Conservation (phyloP, 805 yeast species). For the Pichia membranifaciens region DNA sequence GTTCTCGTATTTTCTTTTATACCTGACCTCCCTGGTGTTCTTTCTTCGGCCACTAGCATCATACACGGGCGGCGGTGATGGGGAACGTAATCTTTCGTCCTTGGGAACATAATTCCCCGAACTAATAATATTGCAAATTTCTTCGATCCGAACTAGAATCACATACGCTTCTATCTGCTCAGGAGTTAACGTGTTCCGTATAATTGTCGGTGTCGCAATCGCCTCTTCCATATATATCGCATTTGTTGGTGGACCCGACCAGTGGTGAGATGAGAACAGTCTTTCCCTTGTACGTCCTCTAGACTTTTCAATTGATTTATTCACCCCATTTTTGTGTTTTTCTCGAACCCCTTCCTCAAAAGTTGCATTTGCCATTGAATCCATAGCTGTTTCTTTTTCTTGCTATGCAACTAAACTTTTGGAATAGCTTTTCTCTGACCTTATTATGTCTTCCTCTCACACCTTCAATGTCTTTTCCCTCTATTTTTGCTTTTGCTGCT, state of each 20-base stretch:
- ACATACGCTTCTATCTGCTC: conserved; percentile 81
- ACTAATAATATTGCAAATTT: conserved; percentile 55
- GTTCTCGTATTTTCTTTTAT: conserved; percentile 55
- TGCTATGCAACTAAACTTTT: no score
- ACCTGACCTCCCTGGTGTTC: conserved; percentile 74
- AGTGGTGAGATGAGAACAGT: conserved; percentile 8
- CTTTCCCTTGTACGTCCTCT: not conserved
- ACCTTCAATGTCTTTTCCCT: not conserved
- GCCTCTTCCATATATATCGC: conserved; percentile 13
- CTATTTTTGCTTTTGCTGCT: not conserved
- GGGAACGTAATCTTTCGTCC: conserved; percentile 45
- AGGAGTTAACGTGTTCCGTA: conserved; percentile 40
- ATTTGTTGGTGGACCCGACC: conserved; percentile 16
- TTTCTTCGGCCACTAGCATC: conserved; percentile 77
- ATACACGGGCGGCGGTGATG: conserved; percentile 91
- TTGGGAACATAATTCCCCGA: conserved; percentile 42
- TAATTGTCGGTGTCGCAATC: conserved; percentile 15
- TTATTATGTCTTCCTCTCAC: not conserved
- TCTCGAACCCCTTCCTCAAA: not conserved
- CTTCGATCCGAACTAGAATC: conserved; percentile 68
- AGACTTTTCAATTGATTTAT: not conserved
- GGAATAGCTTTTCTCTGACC: no score
- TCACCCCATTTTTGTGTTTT: not conserved
- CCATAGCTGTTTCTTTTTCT: not conserved
- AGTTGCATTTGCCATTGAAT: not conserved